phyloP scores from a whole-genome alignment of 2,329 filamentous ascomycete species.

The Claviceps pazoutovae region DNA sequence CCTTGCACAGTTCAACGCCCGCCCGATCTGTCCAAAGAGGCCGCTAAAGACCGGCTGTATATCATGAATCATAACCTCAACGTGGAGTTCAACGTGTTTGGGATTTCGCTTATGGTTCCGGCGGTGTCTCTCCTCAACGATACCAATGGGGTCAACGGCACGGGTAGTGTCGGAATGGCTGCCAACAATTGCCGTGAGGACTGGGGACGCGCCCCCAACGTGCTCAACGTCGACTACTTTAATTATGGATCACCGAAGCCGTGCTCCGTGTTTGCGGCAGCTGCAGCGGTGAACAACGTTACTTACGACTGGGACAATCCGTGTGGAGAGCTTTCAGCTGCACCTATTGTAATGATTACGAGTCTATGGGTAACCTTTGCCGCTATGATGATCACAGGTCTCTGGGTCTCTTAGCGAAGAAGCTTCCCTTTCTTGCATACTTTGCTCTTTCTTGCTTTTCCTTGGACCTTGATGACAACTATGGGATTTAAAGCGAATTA shows the following conservation, averaged over 20 bases:
- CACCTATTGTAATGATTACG: neutral
- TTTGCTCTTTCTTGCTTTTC: neutral
- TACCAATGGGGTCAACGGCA: constrained; percentile 54
- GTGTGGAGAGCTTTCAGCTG: constrained; percentile 30
- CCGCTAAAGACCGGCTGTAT: constrained; percentile 53
- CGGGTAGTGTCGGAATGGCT: constrained; percentile 51
- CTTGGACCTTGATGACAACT: neutral
- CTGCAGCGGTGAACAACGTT: constrained; percentile 56
- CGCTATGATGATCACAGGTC: constrained; percentile 3
- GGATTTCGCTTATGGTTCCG: constrained; percentile 52
- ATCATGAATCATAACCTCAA: constrained; percentile 89
- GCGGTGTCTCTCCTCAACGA: constrained; percentile 54
- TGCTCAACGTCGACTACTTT: constrained; percentile 77
- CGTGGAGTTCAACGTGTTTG: constrained; percentile 54
- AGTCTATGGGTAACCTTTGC: constrained; percentile 16
- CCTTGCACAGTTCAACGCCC: constrained; percentile 71
- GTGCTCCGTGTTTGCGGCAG: constrained; percentile 66
- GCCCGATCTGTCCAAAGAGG: constrained; percentile 42
- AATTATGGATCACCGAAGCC: constrained; percentile 46
- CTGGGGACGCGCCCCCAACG: constrained; percentile 60
- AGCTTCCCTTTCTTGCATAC: neutral
- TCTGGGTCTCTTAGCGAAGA: neutral
- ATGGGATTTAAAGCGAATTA: too few relatives aligned
- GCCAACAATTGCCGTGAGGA: constrained; percentile 44
- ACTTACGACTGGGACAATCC: constrained; percentile 44